A percentile compares a stretch with the other conserved stretches of the same genome.
Evolutionary conservation across 192 early-diverging fungal genomes (phyloP).

Genomic region (Coemansia aciculifera): DNA sequence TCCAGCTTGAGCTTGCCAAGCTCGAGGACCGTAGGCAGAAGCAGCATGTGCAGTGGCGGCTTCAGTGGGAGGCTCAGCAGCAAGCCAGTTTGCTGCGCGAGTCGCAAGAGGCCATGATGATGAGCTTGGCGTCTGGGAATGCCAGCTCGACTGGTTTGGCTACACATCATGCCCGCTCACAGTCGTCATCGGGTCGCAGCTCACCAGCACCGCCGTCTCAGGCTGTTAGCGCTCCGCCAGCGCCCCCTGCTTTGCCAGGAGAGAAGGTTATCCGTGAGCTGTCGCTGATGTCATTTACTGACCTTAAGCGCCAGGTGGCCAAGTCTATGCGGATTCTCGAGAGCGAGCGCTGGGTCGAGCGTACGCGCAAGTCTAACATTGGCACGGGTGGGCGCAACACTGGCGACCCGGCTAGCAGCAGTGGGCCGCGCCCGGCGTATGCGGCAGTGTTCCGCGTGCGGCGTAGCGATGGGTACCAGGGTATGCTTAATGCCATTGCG

Average conservation of each 20-base stretch:
- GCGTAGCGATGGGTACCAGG: slow-evolving; percentile 83
- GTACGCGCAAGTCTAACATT: slow-evolving; percentile 57
- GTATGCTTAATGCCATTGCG: slow-evolving; percentile 90
- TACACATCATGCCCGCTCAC: slow-evolving; percentile 7
- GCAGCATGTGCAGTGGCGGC: slow-evolving; percentile 51
- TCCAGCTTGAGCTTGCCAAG: slow-evolving; percentile 56
- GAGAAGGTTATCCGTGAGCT: slow-evolving; percentile 59
- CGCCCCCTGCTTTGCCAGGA: slow-evolving; percentile 46
- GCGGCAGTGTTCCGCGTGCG: slow-evolving; percentile 53
- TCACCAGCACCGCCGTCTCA: slow-evolving; percentile 31
- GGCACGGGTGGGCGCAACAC: slow-evolving; percentile 34
- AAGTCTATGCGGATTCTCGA: slow-evolving; percentile 84
- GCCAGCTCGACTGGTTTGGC: neutral
- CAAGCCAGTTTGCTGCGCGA: slow-evolving; percentile 43
- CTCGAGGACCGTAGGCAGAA: slow-evolving; percentile 48
- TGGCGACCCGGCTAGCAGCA: neutral
- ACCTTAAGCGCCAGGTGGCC: slow-evolving; percentile 79
- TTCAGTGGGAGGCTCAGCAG: slow-evolving; percentile 57
- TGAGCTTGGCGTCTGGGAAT: slow-evolving; percentile 19
- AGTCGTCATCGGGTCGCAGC: slow-evolving; percentile 44
- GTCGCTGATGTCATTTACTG: slow-evolving; percentile 65
- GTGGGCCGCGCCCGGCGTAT: slow-evolving; percentile 42
- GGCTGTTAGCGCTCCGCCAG: slow-evolving; percentile 24
- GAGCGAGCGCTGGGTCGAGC: slow-evolving; percentile 66
- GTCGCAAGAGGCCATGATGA: slow-evolving; percentile 39